These are phyloP conservation scores for Tephrocybe sp. DNA, from an alignment of 768 basidiomycete genomes.

Conservation along the genomic window DNA sequence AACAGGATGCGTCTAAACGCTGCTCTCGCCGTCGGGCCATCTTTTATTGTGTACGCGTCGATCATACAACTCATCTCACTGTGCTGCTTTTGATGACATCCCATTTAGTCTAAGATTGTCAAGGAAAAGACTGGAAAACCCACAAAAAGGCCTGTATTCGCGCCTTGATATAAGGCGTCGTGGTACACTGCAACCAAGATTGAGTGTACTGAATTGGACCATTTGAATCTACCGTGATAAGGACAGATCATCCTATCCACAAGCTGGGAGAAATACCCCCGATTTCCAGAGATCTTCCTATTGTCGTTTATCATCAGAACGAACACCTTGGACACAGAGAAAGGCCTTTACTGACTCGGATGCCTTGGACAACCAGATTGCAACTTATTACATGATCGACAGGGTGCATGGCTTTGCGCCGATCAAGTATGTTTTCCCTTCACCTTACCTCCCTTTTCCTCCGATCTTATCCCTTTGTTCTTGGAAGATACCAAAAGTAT, in stretches of 20 bases:
- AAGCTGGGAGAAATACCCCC: constrained; percentile 7
- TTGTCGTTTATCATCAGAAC: constrained; percentile 10
- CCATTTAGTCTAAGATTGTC: constrained; percentile 2
- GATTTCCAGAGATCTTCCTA: constrained; percentile 6
- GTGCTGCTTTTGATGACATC: neutral
- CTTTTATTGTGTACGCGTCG: constrained; percentile 5
- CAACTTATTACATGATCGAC: constrained; percentile 13
- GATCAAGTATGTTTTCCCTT: neutral
- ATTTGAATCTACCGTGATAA: constrained; percentile 6
- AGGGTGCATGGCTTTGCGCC: neutral
- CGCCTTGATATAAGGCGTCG: constrained; percentile 4
- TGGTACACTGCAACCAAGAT: constrained; percentile 7
- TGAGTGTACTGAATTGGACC: neutral
- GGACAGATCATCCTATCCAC: constrained; percentile 7
- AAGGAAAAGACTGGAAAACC: constrained; percentile 6
- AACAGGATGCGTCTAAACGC: neutral
- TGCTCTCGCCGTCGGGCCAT: constrained; percentile 7
- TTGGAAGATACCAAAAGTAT: no score
- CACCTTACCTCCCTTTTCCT: no score
- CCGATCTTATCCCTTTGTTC: no score
- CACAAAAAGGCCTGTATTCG: constrained; percentile 7
- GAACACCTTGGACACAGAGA: neutral
- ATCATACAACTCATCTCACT: neutral
- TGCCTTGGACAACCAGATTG: constrained; percentile 9
- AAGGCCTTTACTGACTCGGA: neutral